phyloP scores from a whole-genome alignment of 2,329 filamentous ascomycete species.

The Truncatella angustata region DNA sequence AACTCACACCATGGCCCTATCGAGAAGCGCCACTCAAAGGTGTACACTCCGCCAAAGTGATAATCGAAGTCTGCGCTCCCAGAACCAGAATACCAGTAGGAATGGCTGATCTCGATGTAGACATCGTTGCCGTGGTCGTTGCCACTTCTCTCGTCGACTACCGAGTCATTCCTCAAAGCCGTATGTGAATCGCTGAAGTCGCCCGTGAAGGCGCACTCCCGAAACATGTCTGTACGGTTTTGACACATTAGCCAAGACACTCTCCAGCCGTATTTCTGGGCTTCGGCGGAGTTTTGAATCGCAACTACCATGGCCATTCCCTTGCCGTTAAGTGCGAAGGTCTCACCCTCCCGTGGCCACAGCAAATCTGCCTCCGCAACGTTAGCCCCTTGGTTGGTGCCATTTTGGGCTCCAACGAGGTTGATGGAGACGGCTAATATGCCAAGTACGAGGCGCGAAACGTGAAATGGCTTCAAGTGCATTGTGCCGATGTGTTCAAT shows the following conservation, averaged over 20 bases:
- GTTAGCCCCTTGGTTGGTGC: not conserved
- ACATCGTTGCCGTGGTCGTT: not conserved
- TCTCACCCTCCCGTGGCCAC: not conserved
- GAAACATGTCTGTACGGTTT: not conserved
- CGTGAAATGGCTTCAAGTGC: too few species aligned
- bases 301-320: not conserved
- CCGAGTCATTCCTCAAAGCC: too few species aligned
- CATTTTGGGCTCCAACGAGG: not conserved
- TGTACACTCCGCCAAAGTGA: not conserved
- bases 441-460: too few species aligned
- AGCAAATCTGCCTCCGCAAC: not conserved
- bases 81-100: not conserved
- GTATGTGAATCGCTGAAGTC: not conserved
- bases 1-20: not conserved
- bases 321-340: not conserved
- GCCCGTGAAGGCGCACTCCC: not conserved
- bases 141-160: not conserved
- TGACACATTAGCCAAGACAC: not conserved
- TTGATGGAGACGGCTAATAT: not conserved
- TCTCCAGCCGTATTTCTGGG: not conserved
- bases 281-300: not conserved
- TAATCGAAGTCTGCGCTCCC: not conserved
- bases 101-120: not conserved
- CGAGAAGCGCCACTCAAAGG: not conserved
- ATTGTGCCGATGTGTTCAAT: too few species aligned